These are phyloP conservation scores for Coemansia sp. DNA, from an alignment of 192 early-diverging fungal species.

Conservation along the genomic window DNA sequence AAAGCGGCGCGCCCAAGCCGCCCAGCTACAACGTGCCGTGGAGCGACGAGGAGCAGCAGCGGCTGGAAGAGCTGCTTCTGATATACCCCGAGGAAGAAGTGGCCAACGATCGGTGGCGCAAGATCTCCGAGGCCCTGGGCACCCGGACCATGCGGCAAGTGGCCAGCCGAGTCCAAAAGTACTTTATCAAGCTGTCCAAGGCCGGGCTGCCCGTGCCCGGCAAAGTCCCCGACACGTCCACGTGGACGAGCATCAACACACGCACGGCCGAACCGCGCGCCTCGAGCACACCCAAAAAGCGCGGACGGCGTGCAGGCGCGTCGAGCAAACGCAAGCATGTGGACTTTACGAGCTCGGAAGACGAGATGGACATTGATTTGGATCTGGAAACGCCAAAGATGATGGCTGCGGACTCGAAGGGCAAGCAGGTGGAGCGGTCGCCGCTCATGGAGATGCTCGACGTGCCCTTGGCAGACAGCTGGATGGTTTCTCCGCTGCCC, in stretches of 20 bases:
- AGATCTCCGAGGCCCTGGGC: slow-evolving; percentile 67
- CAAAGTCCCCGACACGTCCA: slow-evolving; percentile 56
- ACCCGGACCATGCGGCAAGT: slow-evolving; percentile 72
- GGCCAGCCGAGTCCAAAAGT: slow-evolving; percentile 75
- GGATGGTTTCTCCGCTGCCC: background rate
- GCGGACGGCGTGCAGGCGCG: slow-evolving; percentile 6
- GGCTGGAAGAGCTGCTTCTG: slow-evolving; percentile 59
- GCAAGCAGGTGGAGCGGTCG: slow-evolving; percentile 44
- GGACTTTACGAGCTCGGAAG: slow-evolving; percentile 42
- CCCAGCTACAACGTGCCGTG: slow-evolving; percentile 65
- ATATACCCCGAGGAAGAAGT: slow-evolving; percentile 70
- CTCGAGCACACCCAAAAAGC: background rate
- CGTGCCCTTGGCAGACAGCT: background rate
- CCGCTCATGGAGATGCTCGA: background rate
- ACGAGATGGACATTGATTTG: slow-evolving; percentile 18
- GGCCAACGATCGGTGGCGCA: slow-evolving; percentile 65
- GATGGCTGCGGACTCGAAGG: slow-evolving; percentile 35
- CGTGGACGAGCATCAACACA: slow-evolving; percentile 28
- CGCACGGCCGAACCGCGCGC: background rate
- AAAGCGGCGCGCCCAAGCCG: slow-evolving; percentile 48
- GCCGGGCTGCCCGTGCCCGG: slow-evolving; percentile 69
- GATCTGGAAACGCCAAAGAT: slow-evolving; percentile 8
- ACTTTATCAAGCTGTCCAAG: slow-evolving; percentile 76
- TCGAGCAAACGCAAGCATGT: slow-evolving; percentile 22
- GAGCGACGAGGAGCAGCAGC: slow-evolving; percentile 67